Evolutionary conservation across 768 basidiomycete species (phyloP).

Genomic region (Rhodotorula babjevae): DNA sequence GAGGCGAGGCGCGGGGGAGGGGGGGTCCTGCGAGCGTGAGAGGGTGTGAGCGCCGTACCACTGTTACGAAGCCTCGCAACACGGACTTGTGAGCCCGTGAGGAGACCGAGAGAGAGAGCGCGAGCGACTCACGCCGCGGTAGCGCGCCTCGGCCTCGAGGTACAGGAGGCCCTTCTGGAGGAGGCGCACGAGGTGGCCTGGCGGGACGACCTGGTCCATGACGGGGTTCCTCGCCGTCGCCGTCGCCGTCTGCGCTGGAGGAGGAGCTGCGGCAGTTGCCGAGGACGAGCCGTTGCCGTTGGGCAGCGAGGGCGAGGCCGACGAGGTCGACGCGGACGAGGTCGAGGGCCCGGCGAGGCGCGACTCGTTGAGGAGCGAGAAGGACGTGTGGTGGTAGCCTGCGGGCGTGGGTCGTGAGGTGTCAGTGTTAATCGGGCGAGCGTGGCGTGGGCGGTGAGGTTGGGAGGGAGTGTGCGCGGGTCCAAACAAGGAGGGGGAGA

Average conservation of each 20-base stretch:
- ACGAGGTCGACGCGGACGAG: constrained; percentile 8
- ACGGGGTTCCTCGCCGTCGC: not conserved
- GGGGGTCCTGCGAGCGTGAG: constrained; percentile 4
- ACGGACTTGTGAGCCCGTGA: too few relatives aligned
- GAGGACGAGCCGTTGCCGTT: constrained; percentile 1
- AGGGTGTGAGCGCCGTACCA: too few relatives aligned
- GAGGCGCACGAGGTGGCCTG: constrained; percentile 40
- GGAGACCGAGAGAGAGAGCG: not conserved
- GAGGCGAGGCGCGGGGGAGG: constrained; percentile 2
- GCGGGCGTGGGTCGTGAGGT: not conserved
- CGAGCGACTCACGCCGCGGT: constrained; percentile 27
- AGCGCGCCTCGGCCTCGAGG: constrained; percentile 39
- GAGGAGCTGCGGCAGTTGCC: not conserved
- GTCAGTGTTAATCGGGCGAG: not conserved
- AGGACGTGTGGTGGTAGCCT: constrained; percentile 39
- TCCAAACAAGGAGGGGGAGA: not conserved
- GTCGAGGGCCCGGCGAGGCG: constrained; percentile 15
- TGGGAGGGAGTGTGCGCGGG: not conserved
- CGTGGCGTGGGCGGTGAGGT: not conserved
- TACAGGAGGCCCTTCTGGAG: constrained; percentile 43
- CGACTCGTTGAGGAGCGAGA: constrained; percentile 38
- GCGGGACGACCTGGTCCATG: constrained; percentile 34
- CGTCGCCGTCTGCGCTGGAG: not conserved
- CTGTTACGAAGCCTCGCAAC: not conserved
- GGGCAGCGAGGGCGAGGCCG: not conserved